A percentile compares a stretch with the other conserved stretches of the same genome.
Conservation (phyloP, 176 grass and related monocot genomes). For the Puccinellia tenuiflora region DNA sequence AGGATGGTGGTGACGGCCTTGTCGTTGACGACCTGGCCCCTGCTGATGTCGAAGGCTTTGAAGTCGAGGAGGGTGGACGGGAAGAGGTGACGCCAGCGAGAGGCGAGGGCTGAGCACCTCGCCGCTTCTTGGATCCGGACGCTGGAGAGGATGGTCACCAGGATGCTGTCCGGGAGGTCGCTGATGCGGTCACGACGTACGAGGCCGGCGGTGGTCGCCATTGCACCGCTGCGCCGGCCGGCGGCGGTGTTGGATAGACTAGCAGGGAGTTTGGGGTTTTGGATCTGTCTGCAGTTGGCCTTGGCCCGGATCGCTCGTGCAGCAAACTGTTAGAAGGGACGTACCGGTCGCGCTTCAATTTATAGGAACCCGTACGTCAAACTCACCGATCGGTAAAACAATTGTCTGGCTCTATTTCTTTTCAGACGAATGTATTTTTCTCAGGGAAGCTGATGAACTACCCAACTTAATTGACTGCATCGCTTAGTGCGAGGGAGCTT, state of each 20-base stretch:
- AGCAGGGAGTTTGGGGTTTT: too few species aligned
- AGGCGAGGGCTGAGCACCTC: not conserved
- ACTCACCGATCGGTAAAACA: too few species aligned
- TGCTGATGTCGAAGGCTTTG: not conserved
- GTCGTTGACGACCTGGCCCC: not conserved
- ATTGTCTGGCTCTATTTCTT: too few species aligned
- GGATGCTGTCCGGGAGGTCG: not conserved
- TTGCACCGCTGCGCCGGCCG: not conserved
- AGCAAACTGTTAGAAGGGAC: too few species aligned
- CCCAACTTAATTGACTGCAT: too few species aligned
- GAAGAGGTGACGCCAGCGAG: constrained; percentile 11
- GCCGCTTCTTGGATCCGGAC: constrained; percentile 4
- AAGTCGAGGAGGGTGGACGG: constrained; percentile 9
- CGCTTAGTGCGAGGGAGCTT: too few species aligned
- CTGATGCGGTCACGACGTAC: not conserved
- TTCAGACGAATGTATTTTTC: too few species aligned
- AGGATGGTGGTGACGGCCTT: constrained; percentile 1
- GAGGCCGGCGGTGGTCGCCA: not conserved
- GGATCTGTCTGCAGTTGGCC: too few species aligned
- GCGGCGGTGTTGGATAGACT: not conserved
- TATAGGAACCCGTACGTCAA: too few species aligned
- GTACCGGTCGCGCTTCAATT: too few species aligned
- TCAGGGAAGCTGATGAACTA: too few species aligned
- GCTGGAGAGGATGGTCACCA: not conserved
- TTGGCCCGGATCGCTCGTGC: too few species aligned